These are phyloP conservation scores for Ceratocystiopsis brevicomis DNA, from an alignment of 2,329 filamentous ascomycete species.

Conservation along the genomic window DNA sequence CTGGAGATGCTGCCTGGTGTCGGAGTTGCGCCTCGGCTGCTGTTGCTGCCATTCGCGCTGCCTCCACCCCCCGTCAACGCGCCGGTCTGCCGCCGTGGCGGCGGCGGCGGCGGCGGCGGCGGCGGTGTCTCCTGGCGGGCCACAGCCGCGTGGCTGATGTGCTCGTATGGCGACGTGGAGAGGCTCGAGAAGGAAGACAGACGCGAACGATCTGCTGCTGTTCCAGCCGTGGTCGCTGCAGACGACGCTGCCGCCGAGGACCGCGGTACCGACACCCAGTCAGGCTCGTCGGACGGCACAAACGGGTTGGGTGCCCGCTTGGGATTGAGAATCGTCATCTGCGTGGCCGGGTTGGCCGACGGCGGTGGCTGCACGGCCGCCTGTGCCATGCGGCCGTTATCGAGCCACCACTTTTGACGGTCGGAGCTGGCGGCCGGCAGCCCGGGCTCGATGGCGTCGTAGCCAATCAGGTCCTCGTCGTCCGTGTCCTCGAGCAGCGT, in stretches of 20 bases:
- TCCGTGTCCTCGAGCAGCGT: slow-evolving; percentile 39
- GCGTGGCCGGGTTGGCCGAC: slow-evolving; percentile 23
- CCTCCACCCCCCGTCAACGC: no score
- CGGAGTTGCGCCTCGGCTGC: not conserved
- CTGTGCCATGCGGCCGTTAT: slow-evolving; percentile 54
- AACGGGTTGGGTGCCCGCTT: slow-evolving; percentile 69
- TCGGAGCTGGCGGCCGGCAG: slow-evolving; percentile 49
- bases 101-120: slow-evolving; percentile 23
- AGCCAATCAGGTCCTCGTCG: slow-evolving; percentile 65
- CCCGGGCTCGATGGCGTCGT: slow-evolving; percentile 67
- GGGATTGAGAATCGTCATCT: slow-evolving; percentile 49
- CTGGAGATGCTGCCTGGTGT: no score
- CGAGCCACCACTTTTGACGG: slow-evolving; percentile 51
- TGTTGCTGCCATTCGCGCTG: slow-evolving; percentile 14
- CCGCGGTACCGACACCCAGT: slow-evolving; percentile 58
- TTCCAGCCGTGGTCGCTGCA: no score
- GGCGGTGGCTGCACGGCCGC: slow-evolving; percentile 50
- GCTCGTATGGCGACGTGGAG: slow-evolving; percentile 40
- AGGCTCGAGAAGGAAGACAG: slow-evolving; percentile 36
- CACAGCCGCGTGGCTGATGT: slow-evolving; percentile 32
- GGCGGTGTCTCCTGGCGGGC: slow-evolving; percentile 25
- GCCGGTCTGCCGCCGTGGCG: slow-evolving; percentile 9
- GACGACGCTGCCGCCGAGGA: no score
- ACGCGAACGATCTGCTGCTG: slow-evolving; percentile 15
- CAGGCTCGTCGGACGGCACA: slow-evolving; percentile 49